These are phyloP conservation scores for Trametes punicea DNA, from an alignment of 768 basidiomycete species.

Conservation along the genomic window DNA sequence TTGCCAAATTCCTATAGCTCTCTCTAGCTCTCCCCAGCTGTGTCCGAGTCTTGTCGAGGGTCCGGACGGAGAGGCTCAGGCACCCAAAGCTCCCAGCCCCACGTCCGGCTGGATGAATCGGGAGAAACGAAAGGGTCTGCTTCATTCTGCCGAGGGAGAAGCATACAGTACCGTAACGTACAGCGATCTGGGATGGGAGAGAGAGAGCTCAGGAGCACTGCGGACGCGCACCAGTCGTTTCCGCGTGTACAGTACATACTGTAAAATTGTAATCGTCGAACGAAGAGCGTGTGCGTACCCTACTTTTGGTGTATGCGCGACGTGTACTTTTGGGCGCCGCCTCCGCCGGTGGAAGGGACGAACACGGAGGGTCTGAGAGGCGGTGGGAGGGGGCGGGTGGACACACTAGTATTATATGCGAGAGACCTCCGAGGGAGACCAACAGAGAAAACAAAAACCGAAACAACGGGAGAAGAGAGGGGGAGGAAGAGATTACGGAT, in stretches of 20 bases:
- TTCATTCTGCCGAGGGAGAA: no score
- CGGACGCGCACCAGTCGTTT: no score
- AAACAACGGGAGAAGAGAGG: background rate
- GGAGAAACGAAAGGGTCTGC: no score
- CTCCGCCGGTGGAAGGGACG: background rate
- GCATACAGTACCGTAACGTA: no score
- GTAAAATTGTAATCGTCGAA: background rate
- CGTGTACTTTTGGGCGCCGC: background rate
- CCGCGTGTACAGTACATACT: background rate
- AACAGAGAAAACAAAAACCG: background rate
- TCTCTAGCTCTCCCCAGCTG: no score
- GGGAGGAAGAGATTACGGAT: background rate
- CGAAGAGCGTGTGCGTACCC: background rate
- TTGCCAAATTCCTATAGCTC: no score
- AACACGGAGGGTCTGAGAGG: background rate
- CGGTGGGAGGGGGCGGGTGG: background rate
- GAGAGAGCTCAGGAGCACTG: no score
- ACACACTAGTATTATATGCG: constrained; percentile 12
- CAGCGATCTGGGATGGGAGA: no score
- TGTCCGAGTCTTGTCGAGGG: no score
- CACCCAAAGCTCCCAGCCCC: no score
- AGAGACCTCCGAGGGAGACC: background rate
- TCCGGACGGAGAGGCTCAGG: no score
- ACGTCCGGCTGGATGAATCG: no score
- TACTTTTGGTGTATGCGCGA: background rate